Conservation (phyloP, 2,329 filamentous ascomycete species). For the Hypoxylon rubiginosum region DNA sequence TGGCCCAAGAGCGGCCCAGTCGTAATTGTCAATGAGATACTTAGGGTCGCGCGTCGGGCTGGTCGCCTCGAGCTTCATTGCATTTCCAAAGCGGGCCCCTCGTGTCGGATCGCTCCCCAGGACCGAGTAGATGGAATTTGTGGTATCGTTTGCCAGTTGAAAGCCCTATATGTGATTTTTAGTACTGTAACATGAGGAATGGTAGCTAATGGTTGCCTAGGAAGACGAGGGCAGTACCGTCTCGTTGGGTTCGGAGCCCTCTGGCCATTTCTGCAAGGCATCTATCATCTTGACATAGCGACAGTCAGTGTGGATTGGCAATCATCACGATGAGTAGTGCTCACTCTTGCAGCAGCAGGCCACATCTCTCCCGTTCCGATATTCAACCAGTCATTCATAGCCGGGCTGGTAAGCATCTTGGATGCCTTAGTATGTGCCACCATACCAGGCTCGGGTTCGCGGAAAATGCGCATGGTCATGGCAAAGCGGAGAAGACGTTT, state of each 20-base stretch:
- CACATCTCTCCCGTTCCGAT: conserved; percentile 39
- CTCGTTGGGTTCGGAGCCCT: conserved; percentile 41
- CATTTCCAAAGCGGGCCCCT: conserved; percentile 27
- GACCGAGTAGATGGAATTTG: conserved; percentile 30
- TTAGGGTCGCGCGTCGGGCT: conserved; percentile 29
- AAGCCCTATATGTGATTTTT: conserved; percentile 36
- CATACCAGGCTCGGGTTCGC: conserved; percentile 48
- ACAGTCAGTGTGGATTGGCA: neutral
- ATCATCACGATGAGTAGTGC: neutral
- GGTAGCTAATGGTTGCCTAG: no score
- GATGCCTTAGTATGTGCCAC: conserved; percentile 49
- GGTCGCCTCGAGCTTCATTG: conserved; percentile 35
- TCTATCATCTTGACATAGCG: conserved; percentile 30
- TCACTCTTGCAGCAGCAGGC: conserved; percentile 40
- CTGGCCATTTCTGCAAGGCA: conserved; percentile 44
- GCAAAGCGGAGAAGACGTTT: conserved; percentile 48
- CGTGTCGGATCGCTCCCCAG: conserved; percentile 18
- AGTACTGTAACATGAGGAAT: no score
- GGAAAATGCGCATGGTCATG: conserved; percentile 51
- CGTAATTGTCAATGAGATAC: conserved; percentile 39
- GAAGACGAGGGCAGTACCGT: conserved; percentile 22
- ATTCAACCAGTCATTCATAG: conserved; percentile 35
- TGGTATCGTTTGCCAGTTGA: conserved; percentile 29
- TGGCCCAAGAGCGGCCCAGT: conserved; percentile 45
- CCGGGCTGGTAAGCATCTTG: conserved; percentile 33